Evolutionary conservation across 805 yeast genomes (phyloP).

Genomic region (Candida maris): DNA sequence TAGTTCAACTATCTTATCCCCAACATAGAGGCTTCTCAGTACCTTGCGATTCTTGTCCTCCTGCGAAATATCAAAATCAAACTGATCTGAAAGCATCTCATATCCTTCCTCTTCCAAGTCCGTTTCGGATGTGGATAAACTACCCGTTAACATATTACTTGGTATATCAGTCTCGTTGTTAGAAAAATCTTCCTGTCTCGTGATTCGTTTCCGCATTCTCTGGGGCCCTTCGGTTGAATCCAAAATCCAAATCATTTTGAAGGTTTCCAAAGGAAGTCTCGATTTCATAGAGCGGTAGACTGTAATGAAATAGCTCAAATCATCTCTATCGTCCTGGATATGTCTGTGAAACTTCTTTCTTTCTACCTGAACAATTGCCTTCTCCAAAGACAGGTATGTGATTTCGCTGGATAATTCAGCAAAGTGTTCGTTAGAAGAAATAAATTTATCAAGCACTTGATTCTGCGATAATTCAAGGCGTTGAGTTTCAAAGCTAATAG

Average conservation of each 20-base stretch:
- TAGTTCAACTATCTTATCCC: constrained; percentile 66
- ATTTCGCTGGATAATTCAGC: too few species aligned
- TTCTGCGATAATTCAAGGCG: not conserved
- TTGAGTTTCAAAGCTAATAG: not conserved
- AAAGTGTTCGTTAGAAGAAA: too few species aligned
- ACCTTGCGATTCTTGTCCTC: constrained; percentile 77
- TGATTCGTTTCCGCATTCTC: constrained; percentile 59
- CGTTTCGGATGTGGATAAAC: constrained; percentile 1
- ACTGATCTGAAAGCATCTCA: constrained; percentile 43
- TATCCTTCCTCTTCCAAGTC: constrained; percentile 9
- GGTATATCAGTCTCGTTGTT: constrained; percentile 32
- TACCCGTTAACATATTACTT: constrained; percentile 2
- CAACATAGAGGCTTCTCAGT: constrained; percentile 60
- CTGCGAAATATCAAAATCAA: constrained; percentile 32
- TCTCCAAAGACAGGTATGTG: too few species aligned
- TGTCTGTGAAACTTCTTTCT: constrained; percentile 47
- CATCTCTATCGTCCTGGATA: constrained; percentile 65
- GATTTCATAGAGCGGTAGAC: constrained; percentile 46
- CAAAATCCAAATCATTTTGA: constrained; percentile 40
- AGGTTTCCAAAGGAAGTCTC: constrained; percentile 25
- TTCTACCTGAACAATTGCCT: constrained; percentile 42
- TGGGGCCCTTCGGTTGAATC: constrained; percentile 70
- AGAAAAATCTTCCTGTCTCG: constrained; percentile 36
- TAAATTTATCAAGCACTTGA: too few species aligned
- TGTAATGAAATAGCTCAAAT: constrained; percentile 43